A percentile compares a stretch with the other conserved stretches of the same genome.
Conservation (phyloP, 352 stramenopile species). For the Globisporangium megalacanthum region DNA sequence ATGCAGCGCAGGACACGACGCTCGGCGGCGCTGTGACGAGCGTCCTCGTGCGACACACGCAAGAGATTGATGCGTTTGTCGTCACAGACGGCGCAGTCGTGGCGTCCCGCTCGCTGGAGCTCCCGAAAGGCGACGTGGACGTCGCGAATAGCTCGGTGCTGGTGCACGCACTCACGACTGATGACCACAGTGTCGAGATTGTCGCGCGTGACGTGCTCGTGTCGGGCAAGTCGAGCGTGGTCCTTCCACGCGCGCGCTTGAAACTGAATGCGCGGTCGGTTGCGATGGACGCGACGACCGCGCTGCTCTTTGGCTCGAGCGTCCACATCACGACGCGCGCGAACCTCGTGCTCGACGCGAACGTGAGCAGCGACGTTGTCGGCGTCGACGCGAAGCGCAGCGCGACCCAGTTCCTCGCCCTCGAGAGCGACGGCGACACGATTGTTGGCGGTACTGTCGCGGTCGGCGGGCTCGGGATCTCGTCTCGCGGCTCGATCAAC, state of each 20-base stretch:
- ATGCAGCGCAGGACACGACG: neutral
- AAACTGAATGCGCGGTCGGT: slow-evolving; percentile 36
- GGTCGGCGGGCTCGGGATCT: slow-evolving; percentile 45
- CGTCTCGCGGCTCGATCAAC: slow-evolving; percentile 43
- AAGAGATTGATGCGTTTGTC: slow-evolving; percentile 32
- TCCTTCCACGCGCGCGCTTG: slow-evolving; percentile 30
- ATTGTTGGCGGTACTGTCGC: slow-evolving; percentile 39
- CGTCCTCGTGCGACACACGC: slow-evolving; percentile 19
- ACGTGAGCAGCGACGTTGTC: slow-evolving; percentile 28
- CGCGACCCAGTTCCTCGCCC: slow-evolving; percentile 26
- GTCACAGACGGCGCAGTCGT: slow-evolving; percentile 47
- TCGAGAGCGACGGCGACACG: slow-evolving; percentile 52
- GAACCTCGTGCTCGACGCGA: slow-evolving; percentile 45
- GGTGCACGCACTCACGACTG: slow-evolving; percentile 22
- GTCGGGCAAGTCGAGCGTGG: slow-evolving; percentile 29
- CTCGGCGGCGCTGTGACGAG: slow-evolving; percentile 46
- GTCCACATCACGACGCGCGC: slow-evolving; percentile 36
- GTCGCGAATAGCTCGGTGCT: slow-evolving; percentile 48
- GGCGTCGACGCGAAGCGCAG: slow-evolving; percentile 10
- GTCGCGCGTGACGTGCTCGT: slow-evolving; percentile 37
- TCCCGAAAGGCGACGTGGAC: slow-evolving; percentile 31
- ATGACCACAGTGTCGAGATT: slow-evolving; percentile 9
- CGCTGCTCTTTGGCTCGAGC: slow-evolving; percentile 34
- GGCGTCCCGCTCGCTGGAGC: slow-evolving; percentile 23
- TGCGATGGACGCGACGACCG: slow-evolving; percentile 43